Percentiles rank a stretch among this genome's conserved stretches.
These are phyloP conservation scores for Tuber brumale DNA, from an alignment of 495 filamentous ascomycete species.

Conservation along the genomic window DNA sequence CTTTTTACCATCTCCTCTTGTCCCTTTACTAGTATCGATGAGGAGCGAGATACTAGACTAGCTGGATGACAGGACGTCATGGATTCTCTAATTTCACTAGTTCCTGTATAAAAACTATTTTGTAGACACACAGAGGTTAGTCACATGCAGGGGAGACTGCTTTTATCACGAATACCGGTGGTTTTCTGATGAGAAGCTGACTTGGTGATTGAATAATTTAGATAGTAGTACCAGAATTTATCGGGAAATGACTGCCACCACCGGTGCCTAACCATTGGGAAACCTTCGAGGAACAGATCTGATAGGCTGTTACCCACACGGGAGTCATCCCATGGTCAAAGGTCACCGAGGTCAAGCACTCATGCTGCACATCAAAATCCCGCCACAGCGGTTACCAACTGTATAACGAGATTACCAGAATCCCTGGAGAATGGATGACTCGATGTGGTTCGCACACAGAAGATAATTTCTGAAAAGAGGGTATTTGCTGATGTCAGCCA, in stretches of 20 bases:
- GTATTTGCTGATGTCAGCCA: slow-evolving; percentile 1
- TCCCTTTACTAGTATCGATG: neutral
- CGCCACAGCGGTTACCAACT: neutral
- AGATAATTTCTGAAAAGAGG: neutral
- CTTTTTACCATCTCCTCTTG: slow-evolving; percentile 1
- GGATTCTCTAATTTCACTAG: slow-evolving; percentile 3
- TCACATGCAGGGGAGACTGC: neutral
- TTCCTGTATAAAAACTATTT: neutral
- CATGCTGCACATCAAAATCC: neutral
- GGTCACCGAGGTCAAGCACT: neutral
- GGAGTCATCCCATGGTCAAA: neutral
- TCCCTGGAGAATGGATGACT: slow-evolving; percentile 6
- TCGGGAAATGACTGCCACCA: neutral
- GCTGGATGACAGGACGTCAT: neutral
- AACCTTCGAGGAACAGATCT: neutral
- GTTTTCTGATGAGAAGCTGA: neutral
- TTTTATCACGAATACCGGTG: neutral
- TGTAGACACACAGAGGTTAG: neutral
- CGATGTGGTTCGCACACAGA: neutral
- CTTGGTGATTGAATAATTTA: neutral
- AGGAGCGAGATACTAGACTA: neutral
- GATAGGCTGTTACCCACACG: neutral
- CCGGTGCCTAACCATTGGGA: neutral
- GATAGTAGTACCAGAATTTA: neutral
- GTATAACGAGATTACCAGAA: neutral